Percentiles rank a stretch among this genome's conserved stretches.
Conservation (phyloP, 129 eudicot species). For the Mikania micrantha region DNA sequence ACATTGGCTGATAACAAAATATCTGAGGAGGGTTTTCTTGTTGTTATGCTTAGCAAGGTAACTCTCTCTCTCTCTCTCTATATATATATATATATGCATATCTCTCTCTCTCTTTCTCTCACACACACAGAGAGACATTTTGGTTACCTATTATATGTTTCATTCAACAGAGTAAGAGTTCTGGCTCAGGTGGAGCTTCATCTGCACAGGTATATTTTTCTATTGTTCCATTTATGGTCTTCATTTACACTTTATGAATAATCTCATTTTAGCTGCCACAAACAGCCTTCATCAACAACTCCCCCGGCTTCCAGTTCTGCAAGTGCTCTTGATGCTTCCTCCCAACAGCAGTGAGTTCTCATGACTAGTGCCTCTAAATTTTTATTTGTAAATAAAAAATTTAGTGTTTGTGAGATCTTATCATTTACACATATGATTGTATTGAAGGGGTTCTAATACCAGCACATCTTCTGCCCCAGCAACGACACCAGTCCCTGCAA, state of each 20-base stretch:
- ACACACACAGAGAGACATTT: background rate
- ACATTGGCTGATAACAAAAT: conserved; percentile 83
- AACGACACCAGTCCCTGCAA: conserved; percentile 2
- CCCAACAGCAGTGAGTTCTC: conserved; percentile 43
- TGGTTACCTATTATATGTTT: background rate
- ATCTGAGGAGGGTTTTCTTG: conserved; percentile 90
- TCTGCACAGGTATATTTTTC: conserved; percentile 62
- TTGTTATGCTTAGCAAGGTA: conserved; percentile 99
- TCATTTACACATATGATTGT: background rate
- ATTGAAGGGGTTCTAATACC: conserved; percentile 40
- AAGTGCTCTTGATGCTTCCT: conserved; percentile 31
- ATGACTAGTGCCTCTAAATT: background rate
- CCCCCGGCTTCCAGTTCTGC: conserved; percentile 39
- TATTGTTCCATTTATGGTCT: background rate
- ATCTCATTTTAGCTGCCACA: conserved; percentile 17
- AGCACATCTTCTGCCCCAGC: conserved; percentile 37
- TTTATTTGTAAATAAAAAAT: background rate
- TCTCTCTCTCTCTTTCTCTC: background rate
- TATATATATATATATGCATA: background rate
- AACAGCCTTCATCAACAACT: conserved; percentile 52
- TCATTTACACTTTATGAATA: background rate
- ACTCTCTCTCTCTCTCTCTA: background rate
- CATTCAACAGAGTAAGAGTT: conserved; percentile 51
- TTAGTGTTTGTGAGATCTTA: conserved; percentile 5
- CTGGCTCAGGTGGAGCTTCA: conserved; percentile 51